A percentile compares a stretch with the other conserved stretches of the same genome.
Evolutionary conservation across 164 flowering plant genomes (phyloP).

Genomic region (Kingdonia uniflora): DNA sequence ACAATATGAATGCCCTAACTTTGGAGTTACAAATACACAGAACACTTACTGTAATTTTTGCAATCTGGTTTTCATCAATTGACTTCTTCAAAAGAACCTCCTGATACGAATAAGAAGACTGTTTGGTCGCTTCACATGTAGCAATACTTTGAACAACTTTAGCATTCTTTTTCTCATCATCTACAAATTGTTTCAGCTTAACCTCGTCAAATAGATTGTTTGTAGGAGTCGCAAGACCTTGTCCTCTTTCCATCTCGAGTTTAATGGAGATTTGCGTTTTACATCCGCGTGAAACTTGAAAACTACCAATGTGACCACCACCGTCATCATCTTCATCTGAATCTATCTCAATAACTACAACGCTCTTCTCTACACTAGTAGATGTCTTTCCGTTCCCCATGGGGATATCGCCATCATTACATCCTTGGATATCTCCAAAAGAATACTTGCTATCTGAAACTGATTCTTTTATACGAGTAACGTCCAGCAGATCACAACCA

Average conservation of each 20-base stretch:
- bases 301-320: too few species aligned
- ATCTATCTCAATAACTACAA: slow-evolving; percentile 26
- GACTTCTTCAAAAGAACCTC: slow-evolving; percentile 19
- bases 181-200: too few species aligned
- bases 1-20: too few species aligned
- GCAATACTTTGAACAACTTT: too few species aligned
- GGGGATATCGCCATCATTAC: not conserved
- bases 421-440: not conserved
- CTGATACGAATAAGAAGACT: slow-evolving; percentile 9
- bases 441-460: not conserved
- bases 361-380: too few species aligned
- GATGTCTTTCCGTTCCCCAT: not conserved
- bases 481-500: not conserved
- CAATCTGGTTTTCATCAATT: slow-evolving; percentile 2
- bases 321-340: slow-evolving; percentile 37
- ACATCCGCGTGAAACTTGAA: too few species aligned
- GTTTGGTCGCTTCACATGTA: slow-evolving; percentile 1
- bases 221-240: too few species aligned
- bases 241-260: too few species aligned
- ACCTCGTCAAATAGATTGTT: too few species aligned
- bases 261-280: too few species aligned
- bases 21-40: not conserved
- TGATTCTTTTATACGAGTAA: not conserved
- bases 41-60: slow-evolving; percentile 13
- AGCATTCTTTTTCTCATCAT: too few species aligned